Conservation (phyloP, 2,329 filamentous ascomycete species). For the Fusarium torulosum region DNA sequence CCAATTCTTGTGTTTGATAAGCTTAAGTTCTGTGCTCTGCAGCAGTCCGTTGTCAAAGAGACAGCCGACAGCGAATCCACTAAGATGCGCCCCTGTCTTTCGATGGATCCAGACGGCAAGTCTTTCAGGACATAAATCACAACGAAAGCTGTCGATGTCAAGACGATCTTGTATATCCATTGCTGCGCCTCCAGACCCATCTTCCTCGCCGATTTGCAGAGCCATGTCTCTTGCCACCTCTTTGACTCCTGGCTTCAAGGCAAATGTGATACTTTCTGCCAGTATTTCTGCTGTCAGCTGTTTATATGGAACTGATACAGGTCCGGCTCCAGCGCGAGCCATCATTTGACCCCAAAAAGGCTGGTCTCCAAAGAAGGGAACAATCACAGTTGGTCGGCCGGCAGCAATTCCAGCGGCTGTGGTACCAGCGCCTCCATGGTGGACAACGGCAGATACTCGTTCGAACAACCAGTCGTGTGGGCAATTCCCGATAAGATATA, state of each 20-base stretch:
- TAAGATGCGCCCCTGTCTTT: constrained; percentile 65
- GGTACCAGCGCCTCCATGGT: constrained; percentile 75
- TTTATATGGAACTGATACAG: constrained; percentile 68
- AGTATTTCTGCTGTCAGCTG: constrained; percentile 68
- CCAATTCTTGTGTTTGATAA: constrained; percentile 64
- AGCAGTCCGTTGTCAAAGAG: constrained; percentile 67
- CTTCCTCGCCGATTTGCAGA: constrained; percentile 64
- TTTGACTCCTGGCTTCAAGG: constrained; percentile 63
- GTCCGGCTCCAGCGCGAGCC: constrained; percentile 70
- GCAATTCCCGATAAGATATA: constrained; percentile 73
- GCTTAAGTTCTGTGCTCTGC: constrained; percentile 68
- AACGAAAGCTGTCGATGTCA: constrained; percentile 66
- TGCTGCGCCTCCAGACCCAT: constrained; percentile 65
- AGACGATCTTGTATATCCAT: constrained; percentile 68
- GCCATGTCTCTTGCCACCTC: constrained; percentile 58
- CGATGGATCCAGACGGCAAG: constrained; percentile 74
- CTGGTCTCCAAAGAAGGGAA: constrained; percentile 76
- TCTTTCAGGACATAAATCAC: constrained; percentile 67
- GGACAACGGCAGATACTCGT: constrained; percentile 68
- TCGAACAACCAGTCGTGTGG: constrained; percentile 77
- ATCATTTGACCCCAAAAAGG: constrained; percentile 76
- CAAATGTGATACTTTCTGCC: constrained; percentile 64
- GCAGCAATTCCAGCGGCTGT: constrained; percentile 72
- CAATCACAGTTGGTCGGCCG: constrained; percentile 72
- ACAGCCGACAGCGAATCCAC: constrained; percentile 70